Evolutionary conservation across 2,329 filamentous ascomycete species (phyloP), one percentile per base, ranked within the genome.

Genomic region (Talaromyces amestolkiae): DNA sequence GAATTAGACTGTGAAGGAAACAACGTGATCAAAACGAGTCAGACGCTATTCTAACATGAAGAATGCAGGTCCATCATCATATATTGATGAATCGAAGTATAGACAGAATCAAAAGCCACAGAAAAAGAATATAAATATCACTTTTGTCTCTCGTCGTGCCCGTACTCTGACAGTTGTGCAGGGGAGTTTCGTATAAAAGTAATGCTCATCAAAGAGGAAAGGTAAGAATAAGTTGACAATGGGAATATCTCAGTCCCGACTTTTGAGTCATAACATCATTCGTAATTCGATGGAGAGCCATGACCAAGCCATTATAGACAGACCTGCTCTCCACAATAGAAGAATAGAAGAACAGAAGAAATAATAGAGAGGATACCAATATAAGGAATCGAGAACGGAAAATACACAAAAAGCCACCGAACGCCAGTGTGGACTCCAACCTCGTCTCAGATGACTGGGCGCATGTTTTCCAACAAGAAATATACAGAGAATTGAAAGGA

Each of bases 351-450:
- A 56, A 39, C 8, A 56, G 59, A 49, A 51, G 19, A 27, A 43
- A 62, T 13, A 43, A 62, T 62, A 62, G 22, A 43, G 31, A 62
- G 17, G 60, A 62, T 43, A 43, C 35, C 35, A 54, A 54, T n/a
- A 54, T 33, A 19, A 19, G 24, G 15, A 24, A 56, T 2, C 3
- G 33, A 56, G 10, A 15, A 56, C 10, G 11, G 2, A 67, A 63
- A 47, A 61, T 43, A 65, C 58, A 61, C 56, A 27, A 41, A 39
- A 66, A 54, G 62, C 53, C 51, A 43, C n/a, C 19, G 27, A 33
- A 22, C 51, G 24, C 49, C 68, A 66, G 63, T 64, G 43, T 37
- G 58, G 64, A 68, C 67, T 45, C 56, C 27, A 35, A 22, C 27
- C 19, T 10, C 31, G 15, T 47, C 49, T 39, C 51, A 47, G 27